Base-by-base conservation (phyloP, 306 rosid species). In the Castanea mollissima region DNA sequence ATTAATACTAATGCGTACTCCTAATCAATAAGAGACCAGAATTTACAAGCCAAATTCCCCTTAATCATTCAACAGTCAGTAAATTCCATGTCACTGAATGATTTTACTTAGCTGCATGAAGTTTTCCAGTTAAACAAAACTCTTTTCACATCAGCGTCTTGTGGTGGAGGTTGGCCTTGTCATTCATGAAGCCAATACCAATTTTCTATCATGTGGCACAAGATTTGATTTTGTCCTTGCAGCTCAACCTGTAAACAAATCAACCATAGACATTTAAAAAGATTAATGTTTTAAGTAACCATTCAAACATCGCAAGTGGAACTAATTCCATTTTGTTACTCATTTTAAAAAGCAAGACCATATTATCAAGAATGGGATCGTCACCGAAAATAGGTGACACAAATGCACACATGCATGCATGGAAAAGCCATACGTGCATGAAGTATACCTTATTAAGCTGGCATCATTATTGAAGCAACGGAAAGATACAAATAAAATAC, bases 211-310 rank as follows among this genome's bases (percentile, higher is more conserved):
- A 44, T 73, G 82, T 5, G 91, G 85, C 5, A 86, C 68, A 75
- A 64, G 80, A 73, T 80, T 88, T 3, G 70, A 78, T 79, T 84
- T 85, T 65, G 90, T 13, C 80, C 80, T 84, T 52, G 31, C 79
- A 49, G 84, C 76, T 83, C 85, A 89, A 10, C 90, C 97, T 92
- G 92, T 57, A 20, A 78, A 76, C 75, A 81, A 82, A 78, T 76
- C 58, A 76, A 82, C 32, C 18, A 74, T 15, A 1, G 52, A 15
- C 58, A 8, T 54, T 49, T n/a, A 46, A 32, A n/a, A n/a, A n/a
- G n/a, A n/a, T n/a, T n/a, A n/a, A n/a, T n/a, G n/a, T n/a, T n/a
- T n/a, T n/a, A n/a, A n/a, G n/a, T n/a, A n/a, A n/a, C n/a, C n/a
- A n/a, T n/a, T n/a, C n/a, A n/a, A n/a, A n/a, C n/a, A n/a, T n/a